Evolutionary conservation across 2,329 filamentous ascomycete genomes (phyloP).

Genomic region (Coleophoma crateriformis): DNA sequence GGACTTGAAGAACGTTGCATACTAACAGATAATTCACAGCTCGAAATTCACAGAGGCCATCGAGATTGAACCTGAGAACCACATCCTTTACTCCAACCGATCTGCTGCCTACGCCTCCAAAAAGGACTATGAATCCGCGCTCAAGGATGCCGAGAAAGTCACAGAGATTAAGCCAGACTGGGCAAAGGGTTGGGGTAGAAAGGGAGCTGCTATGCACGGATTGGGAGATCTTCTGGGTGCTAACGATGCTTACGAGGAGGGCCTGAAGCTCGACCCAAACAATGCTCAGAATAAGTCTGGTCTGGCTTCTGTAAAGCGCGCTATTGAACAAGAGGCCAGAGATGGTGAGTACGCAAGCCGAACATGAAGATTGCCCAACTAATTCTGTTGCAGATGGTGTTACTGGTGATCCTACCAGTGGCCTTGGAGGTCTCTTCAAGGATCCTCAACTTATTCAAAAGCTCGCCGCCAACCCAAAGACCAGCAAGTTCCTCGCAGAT

Average conservation of each 20-base stretch:
- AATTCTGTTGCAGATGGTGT: conserved; percentile 26
- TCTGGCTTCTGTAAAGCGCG: conserved; percentile 76
- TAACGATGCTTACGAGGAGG: conserved; percentile 86
- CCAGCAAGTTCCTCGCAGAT: conserved; percentile 73
- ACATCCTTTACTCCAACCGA: conserved; percentile 97
- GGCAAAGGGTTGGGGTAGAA: conserved; percentile 93
- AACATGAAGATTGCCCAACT: conserved; percentile 9
- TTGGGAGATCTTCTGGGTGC: conserved; percentile 79
- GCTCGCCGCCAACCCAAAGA: conserved; percentile 92
- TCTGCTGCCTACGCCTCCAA: conserved; percentile 86
- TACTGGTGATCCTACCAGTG: conserved; percentile 61
- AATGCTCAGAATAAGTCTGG: conserved; percentile 93
- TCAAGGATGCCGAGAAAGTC: conserved; percentile 88
- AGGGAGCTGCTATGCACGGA: conserved; percentile 87
- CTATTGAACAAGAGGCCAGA: conserved; percentile 72
- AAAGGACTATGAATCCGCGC: conserved; percentile 77
- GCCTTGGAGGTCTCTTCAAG: conserved; percentile 88
- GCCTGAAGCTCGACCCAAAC: conserved; percentile 84
- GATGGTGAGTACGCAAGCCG: conserved; percentile 25
- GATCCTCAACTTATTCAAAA: conserved; percentile 88
- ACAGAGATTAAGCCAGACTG: conserved; percentile 95
- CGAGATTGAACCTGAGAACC: conserved; percentile 78
- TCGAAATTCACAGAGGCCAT: conserved; percentile 95
- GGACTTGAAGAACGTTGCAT: not conserved
- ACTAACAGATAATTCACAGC: conserved; percentile 40